Evolutionary conservation across 164 flowering plant genomes (phyloP).

Genomic region (Kingdonia uniflora): DNA sequence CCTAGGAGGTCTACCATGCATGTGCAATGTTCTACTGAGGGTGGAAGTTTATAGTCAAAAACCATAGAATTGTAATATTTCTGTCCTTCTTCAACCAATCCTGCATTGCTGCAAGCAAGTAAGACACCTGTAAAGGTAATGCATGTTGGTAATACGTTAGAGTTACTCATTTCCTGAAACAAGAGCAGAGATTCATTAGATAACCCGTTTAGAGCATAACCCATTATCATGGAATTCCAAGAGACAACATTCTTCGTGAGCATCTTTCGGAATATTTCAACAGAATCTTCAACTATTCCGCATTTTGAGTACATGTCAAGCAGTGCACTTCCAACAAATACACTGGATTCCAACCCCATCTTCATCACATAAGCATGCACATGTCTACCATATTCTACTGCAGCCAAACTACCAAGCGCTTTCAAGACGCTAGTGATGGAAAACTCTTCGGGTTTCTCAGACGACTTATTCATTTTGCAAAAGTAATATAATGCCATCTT

Average conservation of each 20-base stretch:
- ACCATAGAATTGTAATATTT: slow-evolving; percentile 8
- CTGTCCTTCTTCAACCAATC: slow-evolving; percentile 10
- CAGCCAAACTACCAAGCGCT: slow-evolving; percentile 4
- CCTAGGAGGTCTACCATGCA: slow-evolving; percentile 11
- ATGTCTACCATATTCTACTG: slow-evolving; percentile 3
- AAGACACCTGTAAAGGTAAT: slow-evolving; percentile 9
- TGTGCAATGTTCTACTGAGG: slow-evolving; percentile 9
- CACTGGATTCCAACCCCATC: slow-evolving; percentile 4
- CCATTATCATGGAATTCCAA: slow-evolving; percentile 12
- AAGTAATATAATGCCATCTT: slow-evolving; percentile 3
- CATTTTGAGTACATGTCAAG: slow-evolving; percentile 11
- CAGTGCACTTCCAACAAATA: slow-evolving; percentile 7
- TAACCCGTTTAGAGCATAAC: slow-evolving; percentile 9
- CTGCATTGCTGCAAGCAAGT: slow-evolving; percentile 10
- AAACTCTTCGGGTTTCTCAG: slow-evolving; percentile 8
- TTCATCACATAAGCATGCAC: slow-evolving; percentile 8
- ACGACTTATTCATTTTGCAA: slow-evolving; percentile 3
- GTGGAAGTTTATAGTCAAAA: slow-evolving; percentile 3
- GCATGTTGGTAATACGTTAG: slow-evolving; percentile 2
- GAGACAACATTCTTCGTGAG: slow-evolving; percentile 4
- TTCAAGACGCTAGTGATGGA: slow-evolving; percentile 9
- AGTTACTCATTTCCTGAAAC: slow-evolving; percentile 5
- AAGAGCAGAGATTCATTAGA: slow-evolving; percentile 1
- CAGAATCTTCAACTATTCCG: slow-evolving; percentile 8
- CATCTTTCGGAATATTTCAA: slow-evolving; percentile 3